Evolutionary conservation across 306 rosid genomes (phyloP), one percentile per base, ranked within the genome.

Genomic region (Lathyrus oleraceus): DNA sequence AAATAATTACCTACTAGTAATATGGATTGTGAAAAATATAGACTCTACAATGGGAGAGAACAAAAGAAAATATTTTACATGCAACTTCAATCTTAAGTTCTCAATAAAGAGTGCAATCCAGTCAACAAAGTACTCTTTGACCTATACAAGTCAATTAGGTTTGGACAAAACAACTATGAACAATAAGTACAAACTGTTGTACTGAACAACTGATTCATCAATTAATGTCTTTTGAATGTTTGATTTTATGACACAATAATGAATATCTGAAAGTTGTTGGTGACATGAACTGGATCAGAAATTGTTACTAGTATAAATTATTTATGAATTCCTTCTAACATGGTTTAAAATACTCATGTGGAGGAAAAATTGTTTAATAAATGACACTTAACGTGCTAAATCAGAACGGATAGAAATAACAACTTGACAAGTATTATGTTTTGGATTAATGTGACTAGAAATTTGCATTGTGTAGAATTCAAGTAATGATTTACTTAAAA

Each of bases 161-260:
- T 17, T 51, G 28, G 60, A 53, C 60, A 53, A 53, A 53, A 53
- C 30, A 9, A 52, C 59, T 11, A 5, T 10, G 60, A 12, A 53
- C 60, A 53, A n/a, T n/a, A n/a, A 53, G 32, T 53, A 53, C 60
- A 53, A 53, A 53, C 60, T 21, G n/a, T 21, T 20, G 32, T 21
- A 53, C 60, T 53, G 39, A 35, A 7, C 39, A 35, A 35, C 39
- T 35, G 15, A 21, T 53, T 20, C 32, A 53, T 53, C 28, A 20
- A 53, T 21, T 53, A 53, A 20, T 53, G 59, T 21, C 32, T 19
- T 51, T 19, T 51, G 28, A 51, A 20, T 51, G 14, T 51, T 20
- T 51, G 58, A 8, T 51, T 19, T 19, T 17, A 19, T 51, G 10
- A 51, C 27, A 19, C 5, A 51, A 51, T 51, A 19, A 51, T 51